Evolutionary conservation across 2,329 filamentous ascomycete genomes (phyloP).

Genomic region (Xylariaceae sp.): DNA sequence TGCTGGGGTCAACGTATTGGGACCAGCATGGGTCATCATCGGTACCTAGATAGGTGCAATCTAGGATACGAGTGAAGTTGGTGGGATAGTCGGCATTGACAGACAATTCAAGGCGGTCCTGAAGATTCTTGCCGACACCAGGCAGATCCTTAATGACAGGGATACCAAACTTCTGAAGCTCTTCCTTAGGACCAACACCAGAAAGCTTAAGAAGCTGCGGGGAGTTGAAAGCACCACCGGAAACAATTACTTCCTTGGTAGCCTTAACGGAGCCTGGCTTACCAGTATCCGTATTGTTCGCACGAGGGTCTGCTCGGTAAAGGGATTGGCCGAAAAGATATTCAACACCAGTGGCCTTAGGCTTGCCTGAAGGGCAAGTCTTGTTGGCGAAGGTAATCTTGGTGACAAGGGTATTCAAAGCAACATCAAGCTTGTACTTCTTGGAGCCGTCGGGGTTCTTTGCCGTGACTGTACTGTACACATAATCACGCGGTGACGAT

Average conservation of each 20-base stretch:
- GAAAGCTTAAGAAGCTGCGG: constrained; percentile 61
- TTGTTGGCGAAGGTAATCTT: constrained; percentile 48
- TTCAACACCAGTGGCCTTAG: constrained; percentile 24
- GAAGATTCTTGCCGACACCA: constrained; percentile 61
- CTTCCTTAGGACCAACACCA: constrained; percentile 56
- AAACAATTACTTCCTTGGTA: constrained; percentile 42
- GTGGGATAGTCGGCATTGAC: constrained; percentile 44
- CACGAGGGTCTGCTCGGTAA: constrained; percentile 25
- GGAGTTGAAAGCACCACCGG: constrained; percentile 56
- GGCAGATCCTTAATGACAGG: constrained; percentile 55
- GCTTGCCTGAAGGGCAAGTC: constrained; percentile 43
- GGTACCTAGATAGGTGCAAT: constrained; percentile 27
- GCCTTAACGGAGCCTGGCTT: constrained; percentile 21
- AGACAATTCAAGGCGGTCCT: constrained; percentile 57
- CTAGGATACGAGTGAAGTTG: constrained; percentile 28
- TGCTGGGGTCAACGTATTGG: constrained; percentile 29
- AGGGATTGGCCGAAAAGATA: constrained; percentile 26
- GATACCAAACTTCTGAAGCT: constrained; percentile 54
- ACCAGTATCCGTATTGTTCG: constrained; percentile 6
- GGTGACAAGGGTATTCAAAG: constrained; percentile 48
- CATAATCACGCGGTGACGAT: constrained; percentile 58
- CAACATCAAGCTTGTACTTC: constrained; percentile 50
- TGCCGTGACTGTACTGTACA: constrained; percentile 51
- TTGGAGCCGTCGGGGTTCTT: constrained; percentile 48
- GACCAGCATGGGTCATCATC: constrained; percentile 44